Base-by-base conservation (phyloP, 2,329 filamentous ascomycete genomes). In the Clonostachys rhizophaga region DNA sequence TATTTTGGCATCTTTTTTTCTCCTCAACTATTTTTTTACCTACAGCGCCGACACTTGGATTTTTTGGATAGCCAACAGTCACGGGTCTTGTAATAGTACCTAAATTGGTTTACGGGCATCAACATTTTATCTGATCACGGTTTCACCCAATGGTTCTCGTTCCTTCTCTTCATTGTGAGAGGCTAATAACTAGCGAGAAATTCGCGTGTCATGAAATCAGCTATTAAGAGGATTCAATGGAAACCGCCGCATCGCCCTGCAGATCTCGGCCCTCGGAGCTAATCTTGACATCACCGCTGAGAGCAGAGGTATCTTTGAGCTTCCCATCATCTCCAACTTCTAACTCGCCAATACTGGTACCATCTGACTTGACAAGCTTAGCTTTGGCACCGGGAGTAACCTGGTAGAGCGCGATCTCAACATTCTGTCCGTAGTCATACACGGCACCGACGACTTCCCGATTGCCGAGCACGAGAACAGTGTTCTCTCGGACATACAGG, bases 401-500 rank as follows among this genome's bases (percentile, higher is more conserved):
- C 36, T 72, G 63, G 47, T 78, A 79, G 17, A 75, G 55, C 33
- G 65, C 65, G 18, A 79, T 65, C 52, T 79, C 76, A 36, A 73
- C 65, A 46, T 73, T 66, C n/a, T 58, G 52, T 3, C 58, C 55
- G 51, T 76, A 78, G 52, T 78, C 69, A 46, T 76, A 78, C 3
- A 71, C 71, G 2, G 69, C 67, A 13, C 71, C 66, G 36, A 58
- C 64, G 34, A 64, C 60, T 5, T 58, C 65, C 16, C 58, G 58
- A 50, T 61, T 70, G 0, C 73, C 73, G 3, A 78, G 63, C 6
- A 77, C 66, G 5, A 78, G 58, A 5, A 78, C 54, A 0, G 74
- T 74, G 45, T 75, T 72, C 52, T 80, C 78, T 5, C 81, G 68
- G 30, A 84, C 71, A 37, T 83, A 76, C 4, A 84, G 61, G 4